Percentiles rank a stretch among this genome's conserved stretches.
These are phyloP conservation scores for Mycena crocata DNA, from an alignment of 768 basidiomycete genomes.

Conservation along the genomic window DNA sequence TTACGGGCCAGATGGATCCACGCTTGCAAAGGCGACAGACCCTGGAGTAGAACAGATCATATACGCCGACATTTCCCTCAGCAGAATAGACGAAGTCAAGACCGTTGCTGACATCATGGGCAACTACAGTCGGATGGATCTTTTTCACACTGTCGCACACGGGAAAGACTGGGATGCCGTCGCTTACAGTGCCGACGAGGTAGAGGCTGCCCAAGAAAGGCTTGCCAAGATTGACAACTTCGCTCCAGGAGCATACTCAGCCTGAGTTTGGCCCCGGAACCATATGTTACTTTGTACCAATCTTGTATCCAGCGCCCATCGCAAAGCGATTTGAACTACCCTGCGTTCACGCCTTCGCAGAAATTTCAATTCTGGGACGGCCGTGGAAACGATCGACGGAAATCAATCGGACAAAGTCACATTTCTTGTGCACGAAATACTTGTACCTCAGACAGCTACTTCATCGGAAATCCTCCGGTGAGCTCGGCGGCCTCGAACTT, in stretches of 20 bases:
- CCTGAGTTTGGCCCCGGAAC: no score
- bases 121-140: slow-evolving; percentile 43
- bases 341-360: no score
- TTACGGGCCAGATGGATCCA: slow-evolving; percentile 45
- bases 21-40: slow-evolving; percentile 37
- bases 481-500: no score
- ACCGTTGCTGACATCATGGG: slow-evolving; percentile 42
- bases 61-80: slow-evolving; percentile 43
- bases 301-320: no score
- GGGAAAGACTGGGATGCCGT: slow-evolving; percentile 43
- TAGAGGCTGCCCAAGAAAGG: slow-evolving; percentile 18
- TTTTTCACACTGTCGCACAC: slow-evolving; percentile 41
- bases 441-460: no score
- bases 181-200: slow-evolving; percentile 29
- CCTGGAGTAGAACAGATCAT: slow-evolving; percentile 42
- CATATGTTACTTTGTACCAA: no score
- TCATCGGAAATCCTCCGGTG: no score
- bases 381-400: no score
- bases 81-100: slow-evolving; percentile 45
- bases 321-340: no score
- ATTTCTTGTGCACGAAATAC: no score
- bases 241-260: slow-evolving; percentile 23
- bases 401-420: no score
- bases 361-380: no score
- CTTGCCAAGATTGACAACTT: slow-evolving; percentile 27